A percentile compares a stretch with the other conserved stretches of the same genome.
Conservation (phyloP, 345 rosid genomes). For the Salix arbutifolia region DNA sequence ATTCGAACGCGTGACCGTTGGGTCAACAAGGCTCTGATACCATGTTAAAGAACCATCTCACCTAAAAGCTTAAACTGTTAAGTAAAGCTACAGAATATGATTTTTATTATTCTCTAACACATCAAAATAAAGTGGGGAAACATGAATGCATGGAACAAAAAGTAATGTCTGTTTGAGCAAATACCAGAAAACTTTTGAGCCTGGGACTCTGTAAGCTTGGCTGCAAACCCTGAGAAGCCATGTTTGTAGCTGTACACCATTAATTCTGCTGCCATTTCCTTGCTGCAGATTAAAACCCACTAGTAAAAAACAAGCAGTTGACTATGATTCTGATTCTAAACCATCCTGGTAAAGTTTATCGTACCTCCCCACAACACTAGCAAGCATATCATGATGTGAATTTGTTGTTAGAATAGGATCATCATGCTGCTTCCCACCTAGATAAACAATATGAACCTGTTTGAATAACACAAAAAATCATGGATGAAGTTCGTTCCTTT, state of each 20-base stretch:
- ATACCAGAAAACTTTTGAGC: constrained; percentile 51
- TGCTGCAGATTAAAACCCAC: constrained; percentile 41
- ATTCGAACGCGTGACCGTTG: rapidly evolving
- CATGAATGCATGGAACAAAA: not conserved
- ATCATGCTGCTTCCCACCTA: constrained; percentile 52
- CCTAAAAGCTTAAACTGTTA: too few relatives aligned
- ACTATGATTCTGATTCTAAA: not conserved
- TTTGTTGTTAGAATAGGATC: constrained; percentile 35
- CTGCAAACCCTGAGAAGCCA: constrained; percentile 78
- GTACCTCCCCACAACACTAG: constrained; percentile 58
- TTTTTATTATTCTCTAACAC: too few relatives aligned
- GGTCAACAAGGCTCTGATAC: too few relatives aligned
- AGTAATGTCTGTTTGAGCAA: not conserved
- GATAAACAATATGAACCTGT: constrained; percentile 61
- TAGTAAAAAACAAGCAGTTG: not conserved
- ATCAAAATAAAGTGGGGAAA: not conserved
- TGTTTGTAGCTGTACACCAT: constrained; percentile 71
- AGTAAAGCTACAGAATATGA: too few relatives aligned
- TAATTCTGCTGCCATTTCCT: constrained; percentile 39
- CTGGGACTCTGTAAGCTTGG: constrained; percentile 54
- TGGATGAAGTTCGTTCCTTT: not conserved
- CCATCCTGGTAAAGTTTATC: not conserved
- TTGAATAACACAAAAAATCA: not conserved
- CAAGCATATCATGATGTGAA: constrained; percentile 63
- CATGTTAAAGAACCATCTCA: too few relatives aligned